Conservation (phyloP, 805 yeast genomes). For the Cyberlindnera samutprakarnensis region DNA sequence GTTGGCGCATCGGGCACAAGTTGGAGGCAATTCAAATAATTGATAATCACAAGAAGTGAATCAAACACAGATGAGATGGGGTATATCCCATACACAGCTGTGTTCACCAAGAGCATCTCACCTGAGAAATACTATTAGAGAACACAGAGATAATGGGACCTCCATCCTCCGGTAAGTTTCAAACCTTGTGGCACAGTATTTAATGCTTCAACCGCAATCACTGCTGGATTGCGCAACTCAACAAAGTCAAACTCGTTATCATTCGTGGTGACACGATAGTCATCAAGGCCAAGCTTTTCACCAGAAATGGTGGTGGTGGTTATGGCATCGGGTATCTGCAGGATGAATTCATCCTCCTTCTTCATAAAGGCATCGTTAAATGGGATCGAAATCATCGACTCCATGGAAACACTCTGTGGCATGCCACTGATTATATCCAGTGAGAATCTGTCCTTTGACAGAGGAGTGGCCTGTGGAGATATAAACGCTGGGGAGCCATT, state of each 20-base stretch:
- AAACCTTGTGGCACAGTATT: too few relatives aligned
- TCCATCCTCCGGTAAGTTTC: too few relatives aligned
- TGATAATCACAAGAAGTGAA: too few relatives aligned
- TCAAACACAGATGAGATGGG: too few relatives aligned
- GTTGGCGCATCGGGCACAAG: constrained; percentile 28
- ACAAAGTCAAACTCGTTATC: constrained; percentile 29
- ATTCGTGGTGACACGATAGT: constrained; percentile 15
- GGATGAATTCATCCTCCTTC: constrained; percentile 7
- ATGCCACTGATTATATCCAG: constrained; percentile 17
- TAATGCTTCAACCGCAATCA: constrained; percentile 25
- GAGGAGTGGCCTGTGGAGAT: constrained; percentile 12
- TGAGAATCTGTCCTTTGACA: constrained; percentile 16
- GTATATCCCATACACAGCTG: neutral
- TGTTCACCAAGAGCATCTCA: neutral
- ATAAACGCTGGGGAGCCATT: constrained; percentile 5
- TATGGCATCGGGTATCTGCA: constrained; percentile 5
- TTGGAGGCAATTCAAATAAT: constrained; percentile 2
- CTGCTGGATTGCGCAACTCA: constrained; percentile 41
- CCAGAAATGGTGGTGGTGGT: constrained; percentile 1
- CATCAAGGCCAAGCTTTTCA: constrained; percentile 12
- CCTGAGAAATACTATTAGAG: neutral
- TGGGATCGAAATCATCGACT: neutral
- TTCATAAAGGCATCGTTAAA: constrained; percentile 12
- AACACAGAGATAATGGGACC: too few relatives aligned
- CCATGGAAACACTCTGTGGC: neutral